A percentile compares a stretch with the other conserved stretches of the same genome.
Evolutionary conservation across 2,329 filamentous ascomycete species (phyloP).

Genomic region (Lecanosticta acicola): DNA sequence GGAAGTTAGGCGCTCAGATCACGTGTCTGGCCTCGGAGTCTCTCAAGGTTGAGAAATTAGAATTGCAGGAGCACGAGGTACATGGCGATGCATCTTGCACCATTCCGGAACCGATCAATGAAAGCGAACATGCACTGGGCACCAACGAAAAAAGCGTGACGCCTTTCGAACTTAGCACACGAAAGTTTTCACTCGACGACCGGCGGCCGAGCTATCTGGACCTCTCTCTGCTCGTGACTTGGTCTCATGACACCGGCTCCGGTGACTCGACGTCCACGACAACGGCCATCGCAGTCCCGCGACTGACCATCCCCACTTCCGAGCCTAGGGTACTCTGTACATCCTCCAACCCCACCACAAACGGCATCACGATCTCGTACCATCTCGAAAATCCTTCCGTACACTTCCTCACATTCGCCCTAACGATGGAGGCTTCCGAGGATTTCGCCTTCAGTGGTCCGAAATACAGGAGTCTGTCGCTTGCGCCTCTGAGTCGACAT

Average conservation of each 20-base stretch:
- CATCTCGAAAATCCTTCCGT: conserved; percentile 89
- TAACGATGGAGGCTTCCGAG: conserved; percentile 87
- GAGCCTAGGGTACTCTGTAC: conserved; percentile 77
- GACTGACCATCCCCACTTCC: conserved; percentile 70
- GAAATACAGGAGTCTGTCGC: conserved; percentile 71
- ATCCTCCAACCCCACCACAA: conserved; percentile 21
- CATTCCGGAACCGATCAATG: conserved; percentile 17
- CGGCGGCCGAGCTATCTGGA: conserved; percentile 69
- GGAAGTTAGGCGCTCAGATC: conserved; percentile 66
- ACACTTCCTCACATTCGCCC: conserved; percentile 88
- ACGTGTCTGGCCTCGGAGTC: conserved; percentile 69
- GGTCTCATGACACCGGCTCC: conserved; percentile 53
- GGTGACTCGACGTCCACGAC: conserved; percentile 37
- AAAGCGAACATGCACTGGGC: conserved; percentile 12
- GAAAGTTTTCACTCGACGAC: conserved; percentile 76
- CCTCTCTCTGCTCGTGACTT: conserved; percentile 67
- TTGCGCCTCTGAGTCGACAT: conserved; percentile 75
- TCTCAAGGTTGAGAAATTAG: conserved; percentile 58
- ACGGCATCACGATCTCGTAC: conserved; percentile 48
- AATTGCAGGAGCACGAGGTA: conserved; percentile 56
- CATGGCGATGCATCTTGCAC: conserved; percentile 58
- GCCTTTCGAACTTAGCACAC: conserved; percentile 53
- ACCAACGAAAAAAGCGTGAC: conserved; percentile 12
- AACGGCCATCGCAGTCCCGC: conserved; percentile 69
- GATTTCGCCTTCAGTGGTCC: conserved; percentile 88